Percentiles rank a stretch among this genome's conserved stretches.
These are phyloP conservation scores for Volvariella surrecta DNA, from an alignment of 1,284 basidiomycete genomes.

Conservation along the genomic window DNA sequence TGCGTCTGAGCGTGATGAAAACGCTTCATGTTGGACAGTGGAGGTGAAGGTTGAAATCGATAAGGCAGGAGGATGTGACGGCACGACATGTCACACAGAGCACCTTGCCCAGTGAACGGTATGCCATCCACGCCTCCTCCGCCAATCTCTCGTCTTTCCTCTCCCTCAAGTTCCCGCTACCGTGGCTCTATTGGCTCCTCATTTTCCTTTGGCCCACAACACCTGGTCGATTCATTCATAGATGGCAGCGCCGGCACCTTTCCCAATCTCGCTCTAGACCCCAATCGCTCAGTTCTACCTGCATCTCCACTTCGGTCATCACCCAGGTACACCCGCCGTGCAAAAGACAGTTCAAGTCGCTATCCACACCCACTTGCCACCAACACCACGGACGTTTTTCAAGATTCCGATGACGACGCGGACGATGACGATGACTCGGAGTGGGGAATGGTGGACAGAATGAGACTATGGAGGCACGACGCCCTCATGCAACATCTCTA, in stretches of 20 bases:
- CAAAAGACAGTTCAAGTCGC: conserved; percentile 38
- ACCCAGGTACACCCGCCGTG: conserved; percentile 40
- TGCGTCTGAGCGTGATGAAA: no score
- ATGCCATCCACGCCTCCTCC: conserved; percentile 13
- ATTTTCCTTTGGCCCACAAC: conserved; percentile 75
- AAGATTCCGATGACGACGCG: conserved; percentile 49
- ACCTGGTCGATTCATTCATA: conserved; percentile 58
- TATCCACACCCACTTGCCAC: conserved; percentile 62
- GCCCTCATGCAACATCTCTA: conserved; percentile 97
- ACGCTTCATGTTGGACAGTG: no score
- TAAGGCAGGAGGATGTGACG: no score
- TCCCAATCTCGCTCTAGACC: conserved; percentile 57
- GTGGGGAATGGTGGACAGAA: conserved; percentile 88
- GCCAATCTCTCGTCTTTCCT: conserved; percentile 28
- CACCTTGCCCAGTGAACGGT: conserved; percentile 19
- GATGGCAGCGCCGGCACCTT: conserved; percentile 49
- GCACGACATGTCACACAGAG: conserved; percentile 23
- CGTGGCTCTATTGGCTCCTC: conserved; percentile 68
- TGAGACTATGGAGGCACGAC: conserved; percentile 95
- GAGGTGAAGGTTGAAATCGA: no score
- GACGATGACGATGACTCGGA: conserved; percentile 58
- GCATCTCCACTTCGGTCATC: conserved; percentile 61
- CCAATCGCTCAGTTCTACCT: conserved; percentile 64
- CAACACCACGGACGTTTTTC: conserved; percentile 69
- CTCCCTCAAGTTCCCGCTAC: conserved; percentile 34